Evolutionary conservation across 2,329 filamentous ascomycete species (phyloP), one percentile per base, ranked within the genome.

Genomic region (Pseudocercospora musae): DNA sequence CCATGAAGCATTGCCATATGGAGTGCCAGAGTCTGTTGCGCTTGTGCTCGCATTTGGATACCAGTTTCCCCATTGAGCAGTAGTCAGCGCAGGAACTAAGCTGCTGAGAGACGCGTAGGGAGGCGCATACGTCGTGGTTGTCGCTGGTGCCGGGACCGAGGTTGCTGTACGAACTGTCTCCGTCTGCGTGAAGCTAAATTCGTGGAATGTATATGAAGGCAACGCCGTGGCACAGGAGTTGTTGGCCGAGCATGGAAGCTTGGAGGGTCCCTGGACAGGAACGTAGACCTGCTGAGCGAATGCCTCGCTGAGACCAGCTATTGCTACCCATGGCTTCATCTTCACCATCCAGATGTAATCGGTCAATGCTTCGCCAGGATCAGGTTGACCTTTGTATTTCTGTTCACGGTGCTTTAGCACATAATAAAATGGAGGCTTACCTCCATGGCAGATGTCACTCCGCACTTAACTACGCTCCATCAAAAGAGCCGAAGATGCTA

Each of bases 1-100:
- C 44, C 44, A 48, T 23, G 44, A 48, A 27, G 57, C 61, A 29
- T 53, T 56, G 21, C 52, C 57, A 44, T 63, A 63, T 37, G 33
- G 40, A 27, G 7, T 15, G 4, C 44, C 44, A 25, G 13, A 11
- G 13, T 48, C 44, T 21, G 20, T 48, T 11, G 44, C 44, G 44
- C 18, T 48, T 21, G 18, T 23, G 44, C 18, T 48, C 4, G 44
- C 15, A 15, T 48, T 23, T 48, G 44, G 44, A 25, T 23, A 21
- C 44, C 44, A 48, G n/a, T 48, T 48, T 4, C 44, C 44, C 44
- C 44, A 48, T 48, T 23, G 44, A 48, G 44, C 23, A 20, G 44
- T 48, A 25, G 18, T 48, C 6, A 48, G 44, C 9, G 13, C 21
- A 10, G 44, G 44, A 20, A 48, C 44, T 21, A 48, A 20, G 44